Base-by-base conservation (phyloP, 2,329 filamentous ascomycete genomes). In the Teratosphaeriaceae sp. region DNA sequence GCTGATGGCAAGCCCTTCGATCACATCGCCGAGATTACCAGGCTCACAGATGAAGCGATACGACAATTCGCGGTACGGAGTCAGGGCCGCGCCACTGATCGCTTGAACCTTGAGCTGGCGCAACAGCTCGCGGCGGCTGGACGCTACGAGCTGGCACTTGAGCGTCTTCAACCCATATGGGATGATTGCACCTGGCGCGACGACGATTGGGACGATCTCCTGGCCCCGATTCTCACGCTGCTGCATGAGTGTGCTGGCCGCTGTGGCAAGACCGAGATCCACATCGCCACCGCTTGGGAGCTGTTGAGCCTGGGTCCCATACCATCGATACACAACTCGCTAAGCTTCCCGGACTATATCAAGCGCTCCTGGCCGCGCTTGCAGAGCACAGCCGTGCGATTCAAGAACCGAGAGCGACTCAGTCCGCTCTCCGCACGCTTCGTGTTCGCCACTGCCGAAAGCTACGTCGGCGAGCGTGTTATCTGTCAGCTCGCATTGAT, bases 191-290 rank as follows among this genome's bases (percentile, higher is more conserved):
- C 65, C n/a, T 82, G 79, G 79, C 72, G 79, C 35, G 62, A 61
- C 33, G 72, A 78, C 54, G 69, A 73, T n/a, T 82, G 79, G 78
- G 78, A 73, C 69, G 57, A 63, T 31, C 64, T 79, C 3, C 74
- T 79, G 48, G 68, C 67, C 41, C 70, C 73, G 30, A 70, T 79
- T 30, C 65, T 75, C 34, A 74, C 70, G 65, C 64, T 69, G 7
- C 60, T 81, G 27, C 68, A 77, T 47, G 69, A 76, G 44, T 78
- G 74, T 54, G 75, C 75, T 13, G n/a, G 40, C 43, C 40, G 50
- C 24, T 34, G 41, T 34, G 43, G 65, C 7, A 66, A 78, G 50
- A 58, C 60, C 13, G 70, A 74, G 46, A 68, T 70, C 0, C 61
- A 77, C 43, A 52, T 79, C 21, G 67, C 67, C 31, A 69, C 78